Evolutionary conservation across 2,329 filamentous ascomycete species (phyloP), one percentile per base, ranked within the genome.

Genomic region (Clarireedia sp.): DNA sequence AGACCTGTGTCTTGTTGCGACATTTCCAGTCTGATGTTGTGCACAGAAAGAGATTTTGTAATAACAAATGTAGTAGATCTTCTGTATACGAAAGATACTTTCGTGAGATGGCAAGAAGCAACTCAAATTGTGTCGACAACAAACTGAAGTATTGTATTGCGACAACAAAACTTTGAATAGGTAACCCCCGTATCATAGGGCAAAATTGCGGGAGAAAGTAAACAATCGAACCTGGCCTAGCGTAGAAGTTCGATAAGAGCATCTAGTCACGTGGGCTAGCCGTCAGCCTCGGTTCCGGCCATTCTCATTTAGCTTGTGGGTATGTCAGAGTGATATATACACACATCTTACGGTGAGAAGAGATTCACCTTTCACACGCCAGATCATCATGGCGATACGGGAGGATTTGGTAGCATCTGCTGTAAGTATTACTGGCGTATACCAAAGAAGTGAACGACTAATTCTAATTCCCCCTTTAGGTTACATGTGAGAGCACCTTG

Each of bases 341-440:
- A 54, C 45, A 33, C 19, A n/a, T 48, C 21, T 24, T 19, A 57
- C 45, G 38, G 47, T 45, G 48, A 50, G 44, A 49, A 5, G 14
- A 41, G 12, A 26, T 49, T 16, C 7, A 9, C 10, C 12, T 38
- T 7, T 23, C 37, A 49, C 52, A 54, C 36, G 38, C 44, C 19
- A 49, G 29, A 33, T 40, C 67, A 71, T 60, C 72, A 92, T 84
- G 78, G 85, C 91, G 77, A 90, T 96, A 76, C 90, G 94, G 70
- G 92, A 97, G 82, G 92, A 97, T 71, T 78, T 96, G 62, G 83
- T 96, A 67, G 78, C 83, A 64, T 95, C 90, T 69, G 91, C 89
- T 69, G 85, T 87, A 78, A 69, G 78, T 74, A 48, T 54, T 52
- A n/a, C 38, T 26, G n/a, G 40, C 44, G 23, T 49, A 6, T 43